These are phyloP conservation scores for Striga asiatica DNA, from an alignment of 257 asterid genomes.

Conservation along the genomic window DNA sequence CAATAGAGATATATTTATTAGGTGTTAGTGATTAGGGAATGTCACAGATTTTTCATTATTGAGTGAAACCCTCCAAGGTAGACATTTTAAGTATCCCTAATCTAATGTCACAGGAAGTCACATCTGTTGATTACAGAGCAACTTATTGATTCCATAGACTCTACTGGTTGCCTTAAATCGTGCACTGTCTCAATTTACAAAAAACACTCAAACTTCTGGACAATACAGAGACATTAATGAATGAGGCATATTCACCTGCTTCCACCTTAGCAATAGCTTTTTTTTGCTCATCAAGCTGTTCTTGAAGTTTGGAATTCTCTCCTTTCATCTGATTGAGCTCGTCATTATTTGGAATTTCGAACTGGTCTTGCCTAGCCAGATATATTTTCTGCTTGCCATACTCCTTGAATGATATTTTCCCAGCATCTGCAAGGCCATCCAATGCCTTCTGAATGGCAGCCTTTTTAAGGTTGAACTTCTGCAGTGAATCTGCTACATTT, in stretches of 20 bases:
- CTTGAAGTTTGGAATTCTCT: constrained; percentile 62
- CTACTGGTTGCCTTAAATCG: too few relatives aligned
- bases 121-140: too few relatives aligned
- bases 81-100: too few relatives aligned
- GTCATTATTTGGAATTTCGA: constrained; percentile 70
- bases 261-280: constrained; percentile 56
- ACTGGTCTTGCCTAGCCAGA: constrained; percentile 93
- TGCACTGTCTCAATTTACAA: neutral
- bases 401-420: constrained; percentile 47
- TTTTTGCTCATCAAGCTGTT: constrained; percentile 40
- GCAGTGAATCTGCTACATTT: constrained; percentile 32
- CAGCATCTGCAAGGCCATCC: constrained; percentile 32
- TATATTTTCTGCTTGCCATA: constrained; percentile 96
- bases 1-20: neutral
- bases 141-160: too few relatives aligned
- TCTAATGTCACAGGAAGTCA: too few relatives aligned
- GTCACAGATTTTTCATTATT: neutral
- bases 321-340: constrained; percentile 84
- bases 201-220: neutral
- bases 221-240: neutral
- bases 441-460: constrained; percentile 33
- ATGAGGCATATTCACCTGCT: constrained; percentile 40
- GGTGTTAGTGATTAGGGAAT: neutral
- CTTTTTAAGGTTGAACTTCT: constrained; percentile 37
- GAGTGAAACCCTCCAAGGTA: neutral